These are phyloP conservation scores for Pyrenula aspistea DNA, from an alignment of 495 filamentous ascomycete species.

Conservation along the genomic window DNA sequence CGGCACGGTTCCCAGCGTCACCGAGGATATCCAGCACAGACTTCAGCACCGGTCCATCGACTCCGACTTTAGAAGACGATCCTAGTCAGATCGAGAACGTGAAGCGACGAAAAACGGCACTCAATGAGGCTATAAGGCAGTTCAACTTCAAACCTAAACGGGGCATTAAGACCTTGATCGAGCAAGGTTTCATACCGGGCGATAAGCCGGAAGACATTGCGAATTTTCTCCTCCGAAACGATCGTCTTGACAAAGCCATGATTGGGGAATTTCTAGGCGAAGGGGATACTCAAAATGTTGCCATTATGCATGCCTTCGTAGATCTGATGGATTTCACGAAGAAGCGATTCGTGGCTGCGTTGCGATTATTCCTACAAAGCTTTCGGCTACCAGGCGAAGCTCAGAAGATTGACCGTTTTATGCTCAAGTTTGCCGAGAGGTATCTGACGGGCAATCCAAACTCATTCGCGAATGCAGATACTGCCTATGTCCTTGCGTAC, in stretches of 20 bases:
- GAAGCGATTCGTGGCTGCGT: conserved; percentile 83
- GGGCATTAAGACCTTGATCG: conserved; percentile 71
- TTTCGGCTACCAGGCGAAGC: conserved; percentile 94
- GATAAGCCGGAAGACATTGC: conserved; percentile 73
- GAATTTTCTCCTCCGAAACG: conserved; percentile 60
- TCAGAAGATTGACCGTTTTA: conserved; percentile 98
- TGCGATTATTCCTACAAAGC: conserved; percentile 83
- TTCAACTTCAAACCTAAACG: conserved; percentile 99
- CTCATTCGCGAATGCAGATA: conserved; percentile 96
- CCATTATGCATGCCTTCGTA: conserved; percentile 97
- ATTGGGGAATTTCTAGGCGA: conserved; percentile 95
- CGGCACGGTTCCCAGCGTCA: conserved; percentile 34
- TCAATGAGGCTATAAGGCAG: conserved; percentile 74
- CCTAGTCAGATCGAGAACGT: conserved; percentile 83
- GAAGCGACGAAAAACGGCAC: conserved; percentile 85
- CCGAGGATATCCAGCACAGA: conserved; percentile 39
- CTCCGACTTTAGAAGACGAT: conserved; percentile 75
- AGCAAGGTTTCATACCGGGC: conserved; percentile 75
- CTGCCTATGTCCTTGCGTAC: conserved; percentile 90
- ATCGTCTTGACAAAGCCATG: conserved; percentile 75
- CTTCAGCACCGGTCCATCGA: conserved; percentile 53
- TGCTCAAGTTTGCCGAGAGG: conserved; percentile 96
- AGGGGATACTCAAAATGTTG: conserved; percentile 81
- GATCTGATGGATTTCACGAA: conserved; percentile 91
- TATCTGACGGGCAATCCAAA: conserved; percentile 93